Evolutionary conservation across 2,329 filamentous ascomycete genomes (phyloP).

Genomic region (Ceratocystis destructans): DNA sequence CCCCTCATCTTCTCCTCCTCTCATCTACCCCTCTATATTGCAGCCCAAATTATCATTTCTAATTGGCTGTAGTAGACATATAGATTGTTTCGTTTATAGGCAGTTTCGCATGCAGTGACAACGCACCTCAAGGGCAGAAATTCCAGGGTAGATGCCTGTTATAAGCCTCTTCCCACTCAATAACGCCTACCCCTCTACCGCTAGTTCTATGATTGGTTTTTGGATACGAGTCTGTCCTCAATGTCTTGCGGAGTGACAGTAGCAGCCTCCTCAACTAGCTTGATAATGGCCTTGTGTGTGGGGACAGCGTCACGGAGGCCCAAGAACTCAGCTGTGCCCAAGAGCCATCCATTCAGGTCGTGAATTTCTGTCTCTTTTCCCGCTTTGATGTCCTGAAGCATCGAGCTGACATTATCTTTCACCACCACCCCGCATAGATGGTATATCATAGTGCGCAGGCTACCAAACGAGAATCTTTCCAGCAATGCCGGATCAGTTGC

Average conservation of each 20-base stretch:
- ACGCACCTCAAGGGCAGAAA: neutral
- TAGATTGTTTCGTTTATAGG: neutral
- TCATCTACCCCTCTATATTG: neutral
- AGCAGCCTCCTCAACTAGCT: conserved; percentile 29
- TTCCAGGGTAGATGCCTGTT: neutral
- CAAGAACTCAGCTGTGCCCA: conserved; percentile 33
- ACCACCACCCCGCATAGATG: conserved; percentile 27
- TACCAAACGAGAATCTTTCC: conserved; percentile 32
- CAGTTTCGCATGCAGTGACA: conserved; percentile 6
- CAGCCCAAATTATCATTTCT: neutral
- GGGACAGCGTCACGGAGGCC: conserved; percentile 26
- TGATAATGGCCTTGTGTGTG: conserved; percentile 31
- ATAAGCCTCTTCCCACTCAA: neutral
- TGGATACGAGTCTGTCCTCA: conserved; percentile 11
- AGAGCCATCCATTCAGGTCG: conserved; percentile 47
- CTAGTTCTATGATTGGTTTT: neutral
- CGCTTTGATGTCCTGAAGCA: conserved; percentile 45
- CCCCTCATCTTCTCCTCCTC: too few species aligned
- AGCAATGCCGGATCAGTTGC: conserved; percentile 22
- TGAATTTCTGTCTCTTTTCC: conserved; percentile 41
- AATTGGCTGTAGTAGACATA: neutral
- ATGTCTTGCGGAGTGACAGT: conserved; percentile 11
- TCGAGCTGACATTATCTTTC: conserved; percentile 43
- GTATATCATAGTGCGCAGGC: conserved; percentile 33
- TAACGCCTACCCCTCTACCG: neutral